phyloP scores from a whole-genome alignment of 345 rosid species.

The Salix viminalis region DNA sequence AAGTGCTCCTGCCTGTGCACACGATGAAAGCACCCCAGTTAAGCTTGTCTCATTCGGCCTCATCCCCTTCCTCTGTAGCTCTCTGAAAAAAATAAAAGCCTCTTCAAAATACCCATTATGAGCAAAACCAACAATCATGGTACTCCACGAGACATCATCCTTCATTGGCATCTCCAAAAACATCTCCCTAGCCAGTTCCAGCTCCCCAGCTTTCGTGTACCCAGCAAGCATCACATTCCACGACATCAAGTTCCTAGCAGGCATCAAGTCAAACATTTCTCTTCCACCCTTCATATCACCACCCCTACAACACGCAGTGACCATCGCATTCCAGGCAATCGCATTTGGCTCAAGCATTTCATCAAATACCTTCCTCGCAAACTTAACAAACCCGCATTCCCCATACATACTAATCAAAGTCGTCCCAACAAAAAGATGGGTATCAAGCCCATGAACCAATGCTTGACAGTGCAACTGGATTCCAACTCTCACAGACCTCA shows the following conservation, averaged over 20 bases:
- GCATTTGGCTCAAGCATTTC: conserved; percentile 63
- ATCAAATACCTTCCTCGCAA: conserved; percentile 52
- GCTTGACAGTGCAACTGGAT: conserved; percentile 57
- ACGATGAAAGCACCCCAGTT: conserved; percentile 92
- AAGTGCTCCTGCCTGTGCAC: conserved; percentile 78
- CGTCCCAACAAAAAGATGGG: conserved; percentile 69
- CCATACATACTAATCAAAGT: conserved; percentile 90
- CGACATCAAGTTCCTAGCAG: conserved; percentile 50
- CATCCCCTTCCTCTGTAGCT: conserved; percentile 34
- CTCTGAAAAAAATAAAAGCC: conserved; percentile 45
- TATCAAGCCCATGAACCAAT: conserved; percentile 34
- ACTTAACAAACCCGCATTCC: conserved; percentile 53
- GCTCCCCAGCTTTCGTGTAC: conserved; percentile 57
- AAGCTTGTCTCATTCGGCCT: conserved; percentile 58
- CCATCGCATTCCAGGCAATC: conserved; percentile 56
- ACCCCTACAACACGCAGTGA: conserved; percentile 41
- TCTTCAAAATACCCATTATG: conserved; percentile 42
- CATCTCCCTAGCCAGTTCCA: conserved; percentile 61
- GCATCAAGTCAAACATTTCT: conserved; percentile 35
- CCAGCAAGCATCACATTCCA: conserved; percentile 94
- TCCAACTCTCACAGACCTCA: conserved; percentile 41
- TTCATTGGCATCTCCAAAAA: conserved; percentile 58
- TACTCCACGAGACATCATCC: conserved; percentile 66
- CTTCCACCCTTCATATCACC: conserved; percentile 31
- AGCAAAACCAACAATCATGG: conserved; percentile 50